These are phyloP conservation scores for Leccinum disarticulatum DNA, from an alignment of 768 basidiomycete genomes.

Conservation along the genomic window DNA sequence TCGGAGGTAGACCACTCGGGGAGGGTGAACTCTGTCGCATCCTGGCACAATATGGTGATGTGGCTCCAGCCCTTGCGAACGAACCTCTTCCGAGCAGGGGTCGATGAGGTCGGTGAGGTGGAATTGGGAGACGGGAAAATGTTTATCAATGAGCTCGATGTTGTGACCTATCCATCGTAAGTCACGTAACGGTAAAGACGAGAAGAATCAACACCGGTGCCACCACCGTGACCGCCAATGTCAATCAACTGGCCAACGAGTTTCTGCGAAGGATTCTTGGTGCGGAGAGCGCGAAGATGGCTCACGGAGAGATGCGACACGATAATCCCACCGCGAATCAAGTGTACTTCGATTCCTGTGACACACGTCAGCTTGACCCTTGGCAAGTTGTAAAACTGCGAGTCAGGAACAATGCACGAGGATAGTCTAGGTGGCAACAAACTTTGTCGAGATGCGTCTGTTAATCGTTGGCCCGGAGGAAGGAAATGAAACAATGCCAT, in stretches of 20 bases:
- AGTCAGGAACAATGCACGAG: not conserved
- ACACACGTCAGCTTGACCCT: slow-evolving; percentile 68
- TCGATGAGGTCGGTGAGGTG: slow-evolving; percentile 75
- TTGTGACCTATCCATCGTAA: slow-evolving; percentile 42
- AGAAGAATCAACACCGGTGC: slow-evolving; percentile 46
- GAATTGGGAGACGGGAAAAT: slow-evolving; percentile 55
- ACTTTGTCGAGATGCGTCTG: slow-evolving; percentile 28
- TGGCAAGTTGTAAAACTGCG: slow-evolving; percentile 50
- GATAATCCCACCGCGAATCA: slow-evolving; percentile 68
- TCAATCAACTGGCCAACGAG: slow-evolving; percentile 66
- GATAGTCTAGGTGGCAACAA: not conserved
- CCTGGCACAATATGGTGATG: slow-evolving; percentile 68
- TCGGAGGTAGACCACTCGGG: slow-evolving; percentile 55
- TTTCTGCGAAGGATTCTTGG: slow-evolving; percentile 39
- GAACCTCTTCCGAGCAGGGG: slow-evolving; percentile 67
- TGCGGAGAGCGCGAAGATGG: slow-evolving; percentile 31
- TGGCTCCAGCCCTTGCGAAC: slow-evolving; percentile 69
- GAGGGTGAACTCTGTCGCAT: slow-evolving; percentile 64
- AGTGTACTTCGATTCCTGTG: slow-evolving; percentile 57
- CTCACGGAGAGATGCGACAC: slow-evolving; percentile 64
- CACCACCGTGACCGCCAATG: slow-evolving; percentile 54
- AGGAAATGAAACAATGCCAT: slow-evolving; percentile 50
- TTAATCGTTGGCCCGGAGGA: slow-evolving; percentile 40
- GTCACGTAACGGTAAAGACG: not conserved
- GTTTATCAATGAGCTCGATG: slow-evolving; percentile 70